Evolutionary conservation across 2,329 filamentous ascomycete species (phyloP), one percentile per base, ranked within the genome.

Genomic region (Podosphaera xanthii): DNA sequence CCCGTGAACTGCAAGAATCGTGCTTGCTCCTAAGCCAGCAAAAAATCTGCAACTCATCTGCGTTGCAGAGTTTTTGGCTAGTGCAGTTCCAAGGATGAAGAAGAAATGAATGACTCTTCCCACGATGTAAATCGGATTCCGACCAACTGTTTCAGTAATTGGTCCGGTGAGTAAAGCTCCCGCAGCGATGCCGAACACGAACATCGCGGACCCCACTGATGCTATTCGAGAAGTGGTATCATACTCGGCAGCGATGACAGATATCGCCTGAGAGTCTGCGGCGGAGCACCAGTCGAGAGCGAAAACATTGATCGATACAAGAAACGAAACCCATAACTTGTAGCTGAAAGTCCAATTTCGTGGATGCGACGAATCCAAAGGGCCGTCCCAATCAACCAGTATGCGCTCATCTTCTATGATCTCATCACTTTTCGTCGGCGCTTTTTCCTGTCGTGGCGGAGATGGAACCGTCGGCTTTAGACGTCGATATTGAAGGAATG

Each of bases 1-100:
- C 10, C 73, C 74, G 0, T 76, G 71, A 58, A 80, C 74, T 0
- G 74, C 72, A 2, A 79, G 67, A 2, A 76, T 72, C 0, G 76
- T 72, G 55, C 72, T 72, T 2, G 74, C 78, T 63, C 78, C 78
- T 3, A 75, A 61, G 0, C 78, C 79, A 0, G 71, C 71, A 2
- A 81, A 67, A 64, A 81, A 81, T 0, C 79, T 73, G 60, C 71
- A 75, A 9, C 80, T 60, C 65, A 81, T 70, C 58, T 81, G 74
- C 0, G 77, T 80, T 48, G 76, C 62, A 1, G 79, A 58, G 62
- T 80, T 79, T 57, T 72, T 70, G 0, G 77, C 76, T 2, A 78
- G 72, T 1, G 75, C 78, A 2, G 71, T 71, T 0, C 70, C 74
- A 65, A 76, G 69, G 50, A 72, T 73, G 66, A 71, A 75, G n/a